A percentile compares a stretch with the other conserved stretches of the same genome.
These are phyloP conservation scores for Triticum monococcum DNA, from an alignment of 176 grass and related monocot species.

Conservation along the genomic window DNA sequence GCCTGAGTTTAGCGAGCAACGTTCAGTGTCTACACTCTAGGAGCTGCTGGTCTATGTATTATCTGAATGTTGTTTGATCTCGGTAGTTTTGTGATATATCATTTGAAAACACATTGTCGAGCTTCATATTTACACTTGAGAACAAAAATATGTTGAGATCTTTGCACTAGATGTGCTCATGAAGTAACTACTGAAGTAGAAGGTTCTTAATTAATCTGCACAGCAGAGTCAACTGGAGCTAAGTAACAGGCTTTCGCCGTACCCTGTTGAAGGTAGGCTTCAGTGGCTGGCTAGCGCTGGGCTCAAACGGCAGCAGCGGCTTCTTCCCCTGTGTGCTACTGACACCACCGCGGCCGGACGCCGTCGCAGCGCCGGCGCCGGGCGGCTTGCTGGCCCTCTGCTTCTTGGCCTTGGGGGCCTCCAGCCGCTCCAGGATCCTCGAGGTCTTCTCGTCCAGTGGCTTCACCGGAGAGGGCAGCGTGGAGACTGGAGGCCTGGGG, in stretches of 20 bases:
- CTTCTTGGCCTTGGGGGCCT: slow-evolving; percentile 71
- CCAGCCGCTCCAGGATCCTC: slow-evolving; percentile 84
- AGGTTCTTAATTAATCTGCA: slow-evolving; percentile 1
- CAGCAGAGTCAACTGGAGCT: not conserved
- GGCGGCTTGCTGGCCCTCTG: slow-evolving; percentile 21
- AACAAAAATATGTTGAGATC: not conserved
- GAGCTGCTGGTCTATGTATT: too few relatives aligned
- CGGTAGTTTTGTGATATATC: too few relatives aligned
- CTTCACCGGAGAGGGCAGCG: slow-evolving; percentile 39
- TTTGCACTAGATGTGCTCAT: not conserved
- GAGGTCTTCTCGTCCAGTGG: slow-evolving; percentile 76
- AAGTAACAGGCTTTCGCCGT: slow-evolving; percentile 45
- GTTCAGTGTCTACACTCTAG: too few relatives aligned
- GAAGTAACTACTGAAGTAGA: not conserved
- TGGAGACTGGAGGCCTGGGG: slow-evolving; percentile 22
- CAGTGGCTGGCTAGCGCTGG: slow-evolving; percentile 61
- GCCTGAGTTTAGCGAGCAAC: too few relatives aligned
- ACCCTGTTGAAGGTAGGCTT: slow-evolving; percentile 63
- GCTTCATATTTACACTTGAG: not conserved
- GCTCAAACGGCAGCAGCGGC: slow-evolving; percentile 52
- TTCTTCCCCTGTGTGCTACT: slow-evolving; percentile 48
- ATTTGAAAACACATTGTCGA: too few relatives aligned
- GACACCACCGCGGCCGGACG: slow-evolving; percentile 23
- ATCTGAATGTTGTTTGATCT: too few relatives aligned
- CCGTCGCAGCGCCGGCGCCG: slow-evolving; percentile 5